Evolutionary conservation across 352 stramenopile species (phyloP).

Genomic region (Aphanomyces euteiches): DNA sequence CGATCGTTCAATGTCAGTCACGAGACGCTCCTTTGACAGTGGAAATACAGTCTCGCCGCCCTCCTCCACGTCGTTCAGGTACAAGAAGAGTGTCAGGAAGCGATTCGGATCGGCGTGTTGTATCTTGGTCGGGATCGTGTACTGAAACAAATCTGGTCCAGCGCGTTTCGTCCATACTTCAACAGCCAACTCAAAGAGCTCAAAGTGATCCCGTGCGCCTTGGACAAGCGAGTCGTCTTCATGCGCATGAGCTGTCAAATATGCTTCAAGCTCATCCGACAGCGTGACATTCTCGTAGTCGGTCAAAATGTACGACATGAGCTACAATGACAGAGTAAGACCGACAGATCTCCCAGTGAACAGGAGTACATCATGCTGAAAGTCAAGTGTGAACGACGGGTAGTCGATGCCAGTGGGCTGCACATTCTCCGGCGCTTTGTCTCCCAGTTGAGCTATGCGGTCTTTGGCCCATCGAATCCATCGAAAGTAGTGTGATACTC

Average conservation of each 20-base stretch:
- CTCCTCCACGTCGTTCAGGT: conserved; percentile 74
- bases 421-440: not conserved
- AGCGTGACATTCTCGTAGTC: conserved; percentile 38
- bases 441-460: conserved; percentile 36
- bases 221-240: conserved; percentile 52
- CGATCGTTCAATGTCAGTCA: conserved; percentile 13
- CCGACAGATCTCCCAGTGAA: too few relatives aligned
- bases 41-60: conserved; percentile 88
- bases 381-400: not conserved
- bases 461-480: conserved; percentile 72
- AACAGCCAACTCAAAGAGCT: conserved; percentile 47
- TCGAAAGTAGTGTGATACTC: conserved; percentile 58
- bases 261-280: conserved; percentile 1
- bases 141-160: conserved; percentile 11
- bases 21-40: conserved; percentile 28
- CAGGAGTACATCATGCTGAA: not conserved
- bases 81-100: conserved; percentile 84
- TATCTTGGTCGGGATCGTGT: conserved; percentile 16
- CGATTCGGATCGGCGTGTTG: conserved; percentile 48
- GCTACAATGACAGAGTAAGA: not conserved
- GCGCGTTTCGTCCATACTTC: conserved; percentile 37
- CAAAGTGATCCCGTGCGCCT: conserved; percentile 36
- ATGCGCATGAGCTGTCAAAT: conserved; percentile 45
- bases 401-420: not conserved
- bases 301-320: conserved; percentile 45